Percentiles rank a stretch among this genome's conserved stretches.
Evolutionary conservation across 2,329 filamentous ascomycete species (phyloP).

Genomic region (Beauveria pseudobassiana): DNA sequence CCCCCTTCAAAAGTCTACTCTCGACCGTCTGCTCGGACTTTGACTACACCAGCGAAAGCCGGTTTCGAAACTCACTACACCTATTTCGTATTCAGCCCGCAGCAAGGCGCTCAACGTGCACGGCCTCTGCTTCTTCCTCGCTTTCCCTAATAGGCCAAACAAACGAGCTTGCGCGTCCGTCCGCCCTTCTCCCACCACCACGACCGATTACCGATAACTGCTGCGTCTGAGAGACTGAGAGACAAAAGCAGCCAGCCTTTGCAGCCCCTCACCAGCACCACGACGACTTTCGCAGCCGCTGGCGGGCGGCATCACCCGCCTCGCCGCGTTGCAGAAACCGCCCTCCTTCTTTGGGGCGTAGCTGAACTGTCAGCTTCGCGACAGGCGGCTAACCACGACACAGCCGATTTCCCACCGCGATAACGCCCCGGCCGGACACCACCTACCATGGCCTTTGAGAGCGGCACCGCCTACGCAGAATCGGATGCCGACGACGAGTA

Average conservation of each 20-base stretch:
- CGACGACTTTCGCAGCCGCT: not conserved
- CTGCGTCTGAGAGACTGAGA: not conserved
- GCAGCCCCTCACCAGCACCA: not conserved
- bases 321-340: not conserved
- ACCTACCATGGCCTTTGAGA: slow-evolving; percentile 50
- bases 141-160: not conserved
- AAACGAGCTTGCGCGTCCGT: not conserved
- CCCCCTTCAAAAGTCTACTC: not conserved
- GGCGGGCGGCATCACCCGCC: not conserved
- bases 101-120: not conserved
- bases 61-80: not conserved
- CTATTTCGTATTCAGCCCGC: not conserved
- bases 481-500: slow-evolving; percentile 80
- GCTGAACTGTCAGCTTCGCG: not conserved
- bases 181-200: not conserved
- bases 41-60: not conserved
- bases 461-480: slow-evolving; percentile 66
- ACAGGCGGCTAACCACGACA: not conserved
- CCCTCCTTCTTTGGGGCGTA: not conserved
- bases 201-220: not conserved
- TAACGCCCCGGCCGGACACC: not conserved
- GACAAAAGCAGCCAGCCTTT: not conserved
- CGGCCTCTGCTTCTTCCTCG: not conserved
- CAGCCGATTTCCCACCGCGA: not conserved
- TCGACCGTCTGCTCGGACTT: not conserved